Base-by-base conservation (phyloP, 2,329 filamentous ascomycete species). In the Didymella segeticola region DNA sequence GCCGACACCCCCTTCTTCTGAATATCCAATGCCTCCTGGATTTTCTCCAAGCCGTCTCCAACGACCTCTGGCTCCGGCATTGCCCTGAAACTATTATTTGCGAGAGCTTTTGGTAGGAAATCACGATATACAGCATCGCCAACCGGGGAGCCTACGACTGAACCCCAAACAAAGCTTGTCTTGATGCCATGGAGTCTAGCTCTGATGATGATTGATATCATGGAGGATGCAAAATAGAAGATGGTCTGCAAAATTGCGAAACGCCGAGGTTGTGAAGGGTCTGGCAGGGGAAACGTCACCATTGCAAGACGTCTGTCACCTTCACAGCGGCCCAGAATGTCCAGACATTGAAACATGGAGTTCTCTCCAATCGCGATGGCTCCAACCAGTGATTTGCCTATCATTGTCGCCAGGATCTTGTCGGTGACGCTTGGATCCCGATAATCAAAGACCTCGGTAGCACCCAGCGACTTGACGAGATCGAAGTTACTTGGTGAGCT, bases 361-460 rank as follows among this genome's bases (percentile, higher is more conserved):
- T 27, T 19, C 10, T 45, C 42, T 25, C 42, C 42, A 26, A 45
- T 45, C n/a, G 42, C 42, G 8, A 45, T 45, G 12, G 42, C 42
- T 19, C 29, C 42, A 11, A 30, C 42, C 7, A 36, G 30, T 11
- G 9, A 14, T n/a, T 45, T 33, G 1, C 42, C 42, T 8, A 11
- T 3, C 22, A 45, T 33, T 7, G 30, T 15, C 15, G 8, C 6
- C 30, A 75, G 67, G n/a, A 77, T 67, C 12, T 77, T 68, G 5
- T 68, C 57, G 22, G 72, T 64, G 5, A 17, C 31, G 17, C 12
- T 3, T 37, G 12, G 14, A 6, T 22, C 17, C 6, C 22, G 22
- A 70, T 84, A 84, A 65, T 84, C 79, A 61, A 83, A 81, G 2
- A 73, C 75, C 43, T 70, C 66, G 39, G 69, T 71, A 1, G 80